Evolutionary conservation across 768 basidiomycete species (phyloP).

Genomic region (Russula abietina): DNA sequence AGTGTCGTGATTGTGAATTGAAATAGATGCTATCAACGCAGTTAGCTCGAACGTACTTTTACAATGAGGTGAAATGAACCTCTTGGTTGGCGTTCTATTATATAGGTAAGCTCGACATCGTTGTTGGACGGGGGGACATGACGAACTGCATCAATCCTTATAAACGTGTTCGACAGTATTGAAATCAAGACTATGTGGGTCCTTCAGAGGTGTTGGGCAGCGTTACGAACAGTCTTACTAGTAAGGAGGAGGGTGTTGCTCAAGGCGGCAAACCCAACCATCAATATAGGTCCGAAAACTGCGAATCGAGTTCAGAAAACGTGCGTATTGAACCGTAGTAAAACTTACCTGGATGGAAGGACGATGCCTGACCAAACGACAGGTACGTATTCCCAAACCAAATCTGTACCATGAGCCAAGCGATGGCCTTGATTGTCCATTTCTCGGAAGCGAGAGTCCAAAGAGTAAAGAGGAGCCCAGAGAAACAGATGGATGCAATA

Average conservation of each 20-base stretch:
- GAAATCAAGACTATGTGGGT: slow-evolving; percentile 61
- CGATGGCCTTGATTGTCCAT: slow-evolving; percentile 47
- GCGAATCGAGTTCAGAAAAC: background rate
- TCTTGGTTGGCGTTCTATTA: slow-evolving; percentile 54
- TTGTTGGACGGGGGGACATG: background rate
- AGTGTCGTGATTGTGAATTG: slow-evolving; percentile 83
- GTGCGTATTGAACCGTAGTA: background rate
- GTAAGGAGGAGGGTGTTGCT: slow-evolving; percentile 76
- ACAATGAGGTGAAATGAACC: slow-evolving; percentile 30
- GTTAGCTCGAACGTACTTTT: background rate
- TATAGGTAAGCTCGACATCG: background rate
- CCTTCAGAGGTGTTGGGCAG: slow-evolving; percentile 10
- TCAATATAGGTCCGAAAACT: slow-evolving; percentile 69
- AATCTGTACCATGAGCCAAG: slow-evolving; percentile 82
- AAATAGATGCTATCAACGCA: slow-evolving; percentile 60
- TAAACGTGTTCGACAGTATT: slow-evolving; percentile 86
- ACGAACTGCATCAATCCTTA: slow-evolving; percentile 59
- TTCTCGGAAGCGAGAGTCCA: slow-evolving; percentile 42
- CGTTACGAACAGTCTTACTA: slow-evolving; percentile 43
- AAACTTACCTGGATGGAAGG: slow-evolving; percentile 37
- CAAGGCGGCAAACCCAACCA: slow-evolving; percentile 74
- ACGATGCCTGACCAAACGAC: slow-evolving; percentile 38
- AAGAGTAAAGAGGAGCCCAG: slow-evolving; percentile 59
- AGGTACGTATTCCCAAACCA: slow-evolving; percentile 80
- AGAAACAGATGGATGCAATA: slow-evolving; percentile 75